These are phyloP conservation scores for Fusarium caatingaense DNA, from an alignment of 2,329 filamentous ascomycete genomes.

Conservation along the genomic window DNA sequence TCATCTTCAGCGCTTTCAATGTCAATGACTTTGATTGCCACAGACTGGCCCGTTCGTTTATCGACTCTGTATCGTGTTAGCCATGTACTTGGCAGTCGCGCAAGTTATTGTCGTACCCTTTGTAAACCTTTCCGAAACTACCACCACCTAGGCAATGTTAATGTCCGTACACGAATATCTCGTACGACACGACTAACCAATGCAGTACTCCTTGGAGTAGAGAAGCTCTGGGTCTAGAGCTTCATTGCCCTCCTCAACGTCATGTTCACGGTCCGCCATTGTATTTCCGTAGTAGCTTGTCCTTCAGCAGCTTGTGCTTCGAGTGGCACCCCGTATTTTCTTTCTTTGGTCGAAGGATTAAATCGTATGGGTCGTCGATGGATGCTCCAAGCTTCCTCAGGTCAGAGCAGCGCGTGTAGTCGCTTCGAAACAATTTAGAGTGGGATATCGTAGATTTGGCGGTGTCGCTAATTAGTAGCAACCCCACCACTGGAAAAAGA, in stretches of 20 bases:
- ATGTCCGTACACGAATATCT: background rate
- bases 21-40: conserved; percentile 98
- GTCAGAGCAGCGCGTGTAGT: conserved; percentile 7
- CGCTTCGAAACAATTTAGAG: conserved; percentile 9
- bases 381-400: background rate
- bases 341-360: background rate
- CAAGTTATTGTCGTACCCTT: conserved; percentile 72
- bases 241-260: conserved; percentile 62
- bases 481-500: conserved; percentile 41
- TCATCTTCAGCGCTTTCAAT: conserved; percentile 99
- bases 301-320: conserved; percentile 18
- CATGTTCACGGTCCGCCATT: conserved; percentile 63
- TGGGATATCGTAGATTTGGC: conserved; percentile 32
- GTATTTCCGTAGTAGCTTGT: conserved; percentile 22
- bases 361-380: background rate
- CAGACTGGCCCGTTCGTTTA: conserved; percentile 90
- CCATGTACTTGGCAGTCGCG: too few relatives aligned
- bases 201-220: conserved; percentile 93
- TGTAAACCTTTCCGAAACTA: conserved; percentile 98
- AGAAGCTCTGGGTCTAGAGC: conserved; percentile 84
- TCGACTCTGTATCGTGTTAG: conserved; percentile 74
- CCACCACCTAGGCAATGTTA: conserved; percentile 76
- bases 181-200: conserved; percentile 66
- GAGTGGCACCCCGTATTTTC: background rate
- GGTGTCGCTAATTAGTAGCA: conserved; percentile 38